Evolutionary conservation across 805 yeast species (phyloP).

Genomic region (Suhomyces kilbournensis): DNA sequence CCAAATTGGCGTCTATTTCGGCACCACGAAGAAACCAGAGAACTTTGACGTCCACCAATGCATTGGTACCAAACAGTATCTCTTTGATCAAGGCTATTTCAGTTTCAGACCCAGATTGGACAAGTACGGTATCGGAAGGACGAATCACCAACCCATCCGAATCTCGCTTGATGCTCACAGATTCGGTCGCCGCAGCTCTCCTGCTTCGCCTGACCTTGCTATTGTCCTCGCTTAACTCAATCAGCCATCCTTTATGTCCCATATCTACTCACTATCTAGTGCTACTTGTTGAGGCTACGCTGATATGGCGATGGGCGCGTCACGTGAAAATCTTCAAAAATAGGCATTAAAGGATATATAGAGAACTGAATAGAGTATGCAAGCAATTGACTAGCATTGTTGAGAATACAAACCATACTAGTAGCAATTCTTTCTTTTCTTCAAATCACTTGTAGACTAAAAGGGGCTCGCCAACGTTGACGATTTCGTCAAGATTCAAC

Average conservation of each 20-base stretch:
- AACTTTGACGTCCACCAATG: constrained; percentile 47
- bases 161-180: constrained; percentile 14
- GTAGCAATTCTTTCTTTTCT: background rate
- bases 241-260: constrained; percentile 36
- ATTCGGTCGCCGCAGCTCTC: constrained; percentile 1
- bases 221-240: constrained; percentile 12
- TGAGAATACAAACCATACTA: background rate
- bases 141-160: constrained; percentile 47
- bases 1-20: constrained; percentile 33
- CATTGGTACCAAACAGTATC: constrained; percentile 48
- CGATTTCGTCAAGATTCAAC: constrained; percentile 79
- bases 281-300: background rate
- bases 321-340: constrained; percentile 1
- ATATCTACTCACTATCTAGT: constrained; percentile 13
- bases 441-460: constrained; percentile 55
- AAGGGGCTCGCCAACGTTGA: constrained; percentile 87
- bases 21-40: constrained; percentile 43
- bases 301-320: background rate
- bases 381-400: background rate
- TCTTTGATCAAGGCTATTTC: constrained; percentile 51
- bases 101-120: constrained; percentile 27
- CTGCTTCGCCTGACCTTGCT: constrained; percentile 4
- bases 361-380: background rate
- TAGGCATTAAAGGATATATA: background rate
- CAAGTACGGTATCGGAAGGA: constrained; percentile 52